Evolutionary conservation across 306 rosid species (phyloP).

Genomic region (Acmispon strigosus): DNA sequence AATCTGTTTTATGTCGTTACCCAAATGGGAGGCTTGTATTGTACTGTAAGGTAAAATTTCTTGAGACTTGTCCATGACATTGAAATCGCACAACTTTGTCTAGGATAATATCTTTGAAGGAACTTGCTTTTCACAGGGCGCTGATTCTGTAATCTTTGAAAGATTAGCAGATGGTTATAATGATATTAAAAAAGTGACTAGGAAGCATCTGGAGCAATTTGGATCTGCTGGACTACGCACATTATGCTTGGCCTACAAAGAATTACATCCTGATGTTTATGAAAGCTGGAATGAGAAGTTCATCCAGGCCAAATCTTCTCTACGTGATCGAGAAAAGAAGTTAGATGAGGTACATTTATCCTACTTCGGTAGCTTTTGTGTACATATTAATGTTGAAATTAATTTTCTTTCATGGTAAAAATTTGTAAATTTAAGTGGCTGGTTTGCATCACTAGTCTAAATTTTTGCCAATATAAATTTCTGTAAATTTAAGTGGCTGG

Average conservation of each 20-base stretch:
- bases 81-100: constrained; percentile 15
- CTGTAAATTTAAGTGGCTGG: too few species aligned
- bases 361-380: neutral
- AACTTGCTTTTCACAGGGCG: constrained; percentile 67
- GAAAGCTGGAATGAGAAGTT: constrained; percentile 96
- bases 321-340: constrained; percentile 92
- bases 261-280: constrained; percentile 59
- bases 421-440: too few species aligned
- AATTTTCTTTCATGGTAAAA: neutral
- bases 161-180: constrained; percentile 54
- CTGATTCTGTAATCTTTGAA: constrained; percentile 89
- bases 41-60: constrained; percentile 85
- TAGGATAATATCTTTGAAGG: constrained; percentile 27
- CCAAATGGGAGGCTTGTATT: constrained; percentile 89
- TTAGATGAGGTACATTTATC: constrained; percentile 73
- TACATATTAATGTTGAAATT: constrained; percentile 9
- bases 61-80: constrained; percentile 13
- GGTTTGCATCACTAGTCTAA: too few species aligned
- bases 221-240: constrained; percentile 91
- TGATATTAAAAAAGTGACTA: constrained; percentile 55
- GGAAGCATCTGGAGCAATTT: constrained; percentile 76
- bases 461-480: too few species aligned
- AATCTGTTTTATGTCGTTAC: constrained; percentile 91
- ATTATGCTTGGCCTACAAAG: constrained; percentile 89
- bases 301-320: constrained; percentile 87